phyloP scores from a whole-genome alignment of 306 rosid genomes.

The apple (Malus domestica) region ASM211411v1 NC_041795.1:1566001-1566500 shows the following conservation, averaged over 20 bases:
- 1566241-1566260: not conserved
- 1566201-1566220: not conserved
- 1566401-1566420: slow-evolving; percentile 34
- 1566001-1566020: slow-evolving; percentile 73
- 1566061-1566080: slow-evolving; percentile 89
- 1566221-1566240: not conserved
- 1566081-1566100: slow-evolving; percentile 94
- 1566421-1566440: no score
- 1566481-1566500: no score
- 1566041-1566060: slow-evolving; percentile 77
- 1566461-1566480: no score
- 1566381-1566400: slow-evolving; percentile 83
- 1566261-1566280: slow-evolving; percentile 15
- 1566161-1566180: not conserved
- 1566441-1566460: no score
- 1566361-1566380: slow-evolving; percentile 73
- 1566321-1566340: slow-evolving; percentile 55
- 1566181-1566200: not conserved
- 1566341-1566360: slow-evolving; percentile 65
- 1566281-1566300: slow-evolving; percentile 64
- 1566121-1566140: not conserved
- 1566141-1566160: not conserved
- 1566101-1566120: slow-evolving; percentile 12
- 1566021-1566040: slow-evolving; percentile 78
- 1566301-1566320: slow-evolving; percentile 77